Evolutionary conservation across 208 protist genomes (phyloP), one percentile per base, ranked within the genome.

Genomic region (Acanthamoeba divionensis): DNA sequence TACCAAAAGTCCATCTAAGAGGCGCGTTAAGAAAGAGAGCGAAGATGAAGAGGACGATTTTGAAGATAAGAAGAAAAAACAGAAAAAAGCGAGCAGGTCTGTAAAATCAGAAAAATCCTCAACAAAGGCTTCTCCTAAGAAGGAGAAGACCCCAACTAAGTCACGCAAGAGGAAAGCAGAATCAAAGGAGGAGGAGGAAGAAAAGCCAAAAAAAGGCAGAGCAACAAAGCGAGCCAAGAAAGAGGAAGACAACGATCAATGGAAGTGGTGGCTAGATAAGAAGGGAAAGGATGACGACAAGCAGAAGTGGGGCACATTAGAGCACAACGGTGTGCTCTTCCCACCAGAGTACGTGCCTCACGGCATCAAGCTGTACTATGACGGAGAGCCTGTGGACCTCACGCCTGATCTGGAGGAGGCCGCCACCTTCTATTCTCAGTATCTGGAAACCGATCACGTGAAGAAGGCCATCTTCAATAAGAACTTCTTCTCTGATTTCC

Each of bases 401-500:
- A 98, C 95, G 15, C 93, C 96, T 2, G 97, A 98, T 63, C 96
- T 98, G 91, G 98, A 99, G 93, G 99, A 99, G 92, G 96, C 98
- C n/a, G 98, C 98, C 5, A 99, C 98, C 1, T 98, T 99, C 94
- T 99, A 98, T 73, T 98, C 98, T 0, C 92, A 95, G 91, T 93
- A 97, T 96, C 65, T 97, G 3, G 90, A 97, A 31, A 95, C 96
- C 31, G 98, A 99, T 90, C 98, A 99, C 93, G 97, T 98, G 67
- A 95, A 97, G 79, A 99, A 98, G 66, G 91, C 94, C 21, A 79
- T 95, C 41, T 99, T 99, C 93, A 95, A 97, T 67, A 91, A 97
- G 60, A 99, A 99, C 94, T 99, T 99, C 91, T 99, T 99, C 85
- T 86, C 91, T 4, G 97, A 97, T 83, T 99, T 97, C 95, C 93